Conservation (phyloP, 805 yeast species). For the Starmera dryadoides region DNA sequence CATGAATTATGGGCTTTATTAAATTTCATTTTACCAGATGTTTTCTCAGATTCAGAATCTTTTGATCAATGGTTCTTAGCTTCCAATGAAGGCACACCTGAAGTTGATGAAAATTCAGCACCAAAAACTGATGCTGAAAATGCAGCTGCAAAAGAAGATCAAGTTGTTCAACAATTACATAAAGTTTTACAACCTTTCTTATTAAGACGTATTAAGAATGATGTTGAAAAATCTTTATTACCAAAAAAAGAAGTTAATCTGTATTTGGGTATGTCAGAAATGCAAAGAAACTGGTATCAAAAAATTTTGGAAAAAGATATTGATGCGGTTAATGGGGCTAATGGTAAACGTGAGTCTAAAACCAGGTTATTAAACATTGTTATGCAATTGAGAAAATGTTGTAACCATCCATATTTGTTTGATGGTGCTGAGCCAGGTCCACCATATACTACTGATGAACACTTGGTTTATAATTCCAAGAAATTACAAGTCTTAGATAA, state of each 20-base stretch:
- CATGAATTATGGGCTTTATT: slow-evolving; percentile 96
- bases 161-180: slow-evolving; percentile 82
- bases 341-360: slow-evolving; percentile 90
- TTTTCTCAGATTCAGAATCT: slow-evolving; percentile 82
- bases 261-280: slow-evolving; percentile 90
- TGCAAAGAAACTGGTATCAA: slow-evolving; percentile 92
- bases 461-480: slow-evolving; percentile 81
- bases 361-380: slow-evolving; percentile 88
- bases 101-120: slow-evolving; percentile 65
- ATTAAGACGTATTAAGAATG: slow-evolving; percentile 83
- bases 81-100: slow-evolving; percentile 48
- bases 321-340: slow-evolving; percentile 93
- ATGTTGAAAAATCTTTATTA: slow-evolving; percentile 82
- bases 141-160: too few relatives aligned
- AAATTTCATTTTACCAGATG: slow-evolving; percentile 88
- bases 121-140: too few relatives aligned
- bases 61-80: slow-evolving; percentile 96
- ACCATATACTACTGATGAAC: slow-evolving; percentile 94
- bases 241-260: slow-evolving; percentile 89
- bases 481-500: slow-evolving; percentile 87
- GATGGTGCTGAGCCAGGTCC: slow-evolving; percentile 99
- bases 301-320: slow-evolving; percentile 85
- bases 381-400: slow-evolving; percentile 94
- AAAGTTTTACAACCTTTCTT: slow-evolving; percentile 83
- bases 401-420: slow-evolving; percentile 93